Evolutionary conservation across 352 stramenopile genomes (phyloP).

Genomic region (Globisporangium canariense): DNA sequence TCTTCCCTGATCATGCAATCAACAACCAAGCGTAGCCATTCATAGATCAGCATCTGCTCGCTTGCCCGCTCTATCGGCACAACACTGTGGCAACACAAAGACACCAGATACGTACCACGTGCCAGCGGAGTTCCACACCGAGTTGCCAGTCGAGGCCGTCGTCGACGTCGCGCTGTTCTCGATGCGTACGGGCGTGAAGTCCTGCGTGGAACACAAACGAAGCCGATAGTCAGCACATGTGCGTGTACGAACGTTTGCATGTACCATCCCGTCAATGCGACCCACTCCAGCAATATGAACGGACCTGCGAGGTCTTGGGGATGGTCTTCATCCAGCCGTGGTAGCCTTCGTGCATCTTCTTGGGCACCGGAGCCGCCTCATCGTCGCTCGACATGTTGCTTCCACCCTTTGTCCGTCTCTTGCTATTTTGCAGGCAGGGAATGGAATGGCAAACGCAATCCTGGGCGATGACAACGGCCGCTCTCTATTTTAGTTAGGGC

Average conservation of each 20-base stretch:
- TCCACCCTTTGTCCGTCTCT: neutral
- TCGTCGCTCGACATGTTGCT: slow-evolving; percentile 37
- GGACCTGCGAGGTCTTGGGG: slow-evolving; percentile 68
- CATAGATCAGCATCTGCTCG: neutral
- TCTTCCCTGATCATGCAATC: slow-evolving; percentile 54
- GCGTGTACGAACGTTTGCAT: neutral
- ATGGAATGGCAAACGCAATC: neutral
- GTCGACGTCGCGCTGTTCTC: slow-evolving; percentile 25
- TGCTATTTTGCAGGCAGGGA: neutral
- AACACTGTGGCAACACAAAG: neutral
- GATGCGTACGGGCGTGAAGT: slow-evolving; percentile 78
- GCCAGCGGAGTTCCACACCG: slow-evolving; percentile 77
- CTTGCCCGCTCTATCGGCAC: neutral
- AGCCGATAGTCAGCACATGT: neutral
- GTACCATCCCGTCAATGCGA: neutral
- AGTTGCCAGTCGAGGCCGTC: slow-evolving; percentile 31
- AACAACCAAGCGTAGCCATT: neutral
- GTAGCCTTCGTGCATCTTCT: slow-evolving; percentile 81
- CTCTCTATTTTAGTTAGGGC: too few relatives aligned
- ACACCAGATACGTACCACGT: slow-evolving; percentile 48
- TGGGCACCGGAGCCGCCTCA: slow-evolving; percentile 22
- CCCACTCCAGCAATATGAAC: neutral
- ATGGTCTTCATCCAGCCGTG: slow-evolving; percentile 89
- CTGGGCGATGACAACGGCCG: too few relatives aligned
- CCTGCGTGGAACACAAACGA: slow-evolving; percentile 26